phyloP scores from a whole-genome alignment of 2,329 filamentous ascomycete species.

The Trichophyton verrucosum region DNA sequence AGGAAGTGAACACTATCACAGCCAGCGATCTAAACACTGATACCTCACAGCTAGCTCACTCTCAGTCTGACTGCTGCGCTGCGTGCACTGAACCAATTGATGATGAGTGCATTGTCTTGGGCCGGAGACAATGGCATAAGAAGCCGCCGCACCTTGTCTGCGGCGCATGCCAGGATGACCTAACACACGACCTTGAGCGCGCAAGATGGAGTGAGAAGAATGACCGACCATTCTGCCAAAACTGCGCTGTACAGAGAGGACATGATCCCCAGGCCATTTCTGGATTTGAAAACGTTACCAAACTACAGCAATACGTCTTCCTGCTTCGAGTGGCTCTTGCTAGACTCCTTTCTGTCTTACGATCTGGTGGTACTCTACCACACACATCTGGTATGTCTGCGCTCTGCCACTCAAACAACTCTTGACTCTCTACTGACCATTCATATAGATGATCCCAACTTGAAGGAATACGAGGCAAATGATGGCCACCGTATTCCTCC shows the following conservation, averaged over 20 bases:
- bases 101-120: slow-evolving; percentile 72
- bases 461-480: slow-evolving; percentile 53
- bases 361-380: slow-evolving; percentile 68
- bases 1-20: slow-evolving; percentile 58
- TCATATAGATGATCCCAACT: slow-evolving; percentile 52
- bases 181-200: slow-evolving; percentile 56
- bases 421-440: slow-evolving; percentile 10
- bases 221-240: slow-evolving; percentile 57
- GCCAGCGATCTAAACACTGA: slow-evolving; percentile 54
- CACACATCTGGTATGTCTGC: slow-evolving; percentile 47
- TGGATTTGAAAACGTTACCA: slow-evolving; percentile 65
- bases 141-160: slow-evolving; percentile 55
- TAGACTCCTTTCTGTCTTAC: slow-evolving; percentile 72
- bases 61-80: slow-evolving; percentile 73
- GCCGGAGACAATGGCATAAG: slow-evolving; percentile 70
- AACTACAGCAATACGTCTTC: slow-evolving; percentile 90
- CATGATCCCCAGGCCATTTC: slow-evolving; percentile 44
- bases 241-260: slow-evolving; percentile 43
- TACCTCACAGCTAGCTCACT: slow-evolving; percentile 55
- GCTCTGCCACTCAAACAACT: background rate
- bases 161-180: slow-evolving; percentile 57
- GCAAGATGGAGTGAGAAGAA: slow-evolving; percentile 59
- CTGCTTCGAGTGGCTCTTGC: slow-evolving; percentile 83
- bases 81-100: slow-evolving; percentile 79
- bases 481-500: slow-evolving; percentile 48